Percentiles rank a stretch among this genome's conserved stretches.
Conservation (phyloP, 1,284 basidiomycete genomes). For the Leccinum griseonigrum region DNA sequence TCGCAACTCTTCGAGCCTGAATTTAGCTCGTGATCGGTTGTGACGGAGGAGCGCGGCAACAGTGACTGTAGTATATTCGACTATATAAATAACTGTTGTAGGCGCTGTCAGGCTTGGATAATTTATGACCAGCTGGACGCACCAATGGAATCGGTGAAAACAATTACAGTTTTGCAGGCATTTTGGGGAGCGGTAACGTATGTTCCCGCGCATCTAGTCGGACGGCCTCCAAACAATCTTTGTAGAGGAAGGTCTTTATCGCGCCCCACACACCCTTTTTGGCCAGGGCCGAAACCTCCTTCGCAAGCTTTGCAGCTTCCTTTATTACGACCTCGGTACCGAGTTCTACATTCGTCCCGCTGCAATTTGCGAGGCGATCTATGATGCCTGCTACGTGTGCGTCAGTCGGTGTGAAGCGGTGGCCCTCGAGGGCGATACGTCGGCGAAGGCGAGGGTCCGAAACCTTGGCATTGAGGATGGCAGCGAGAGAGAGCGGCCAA, state of each 20-base stretch:
- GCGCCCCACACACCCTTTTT: constrained; percentile 62
- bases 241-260: constrained; percentile 55
- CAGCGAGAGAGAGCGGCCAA: constrained; percentile 72
- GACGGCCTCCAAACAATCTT: constrained; percentile 42
- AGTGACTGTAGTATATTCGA: neutral
- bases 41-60: neutral
- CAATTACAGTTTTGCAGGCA: constrained; percentile 37
- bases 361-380: constrained; percentile 63
- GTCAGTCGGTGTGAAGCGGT: constrained; percentile 78
- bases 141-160: constrained; percentile 7
- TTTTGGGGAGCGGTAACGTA: neutral
- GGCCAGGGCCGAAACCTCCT: constrained; percentile 47
- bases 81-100: neutral
- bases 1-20: neutral
- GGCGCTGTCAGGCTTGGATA: neutral
- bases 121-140: neutral
- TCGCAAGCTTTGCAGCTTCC: constrained; percentile 59
- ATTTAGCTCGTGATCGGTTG: constrained; percentile 12
- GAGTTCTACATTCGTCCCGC: constrained; percentile 33
- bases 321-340: constrained; percentile 57
- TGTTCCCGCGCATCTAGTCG: constrained; percentile 33
- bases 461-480: constrained; percentile 67
- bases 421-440: constrained; percentile 80
- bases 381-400: constrained; percentile 68
- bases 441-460: constrained; percentile 61